A percentile compares a stretch with the other conserved stretches of the same genome.
phyloP scores from a whole-genome alignment of 257 asterid genomes.

The Eustoma russellianum region DNA sequence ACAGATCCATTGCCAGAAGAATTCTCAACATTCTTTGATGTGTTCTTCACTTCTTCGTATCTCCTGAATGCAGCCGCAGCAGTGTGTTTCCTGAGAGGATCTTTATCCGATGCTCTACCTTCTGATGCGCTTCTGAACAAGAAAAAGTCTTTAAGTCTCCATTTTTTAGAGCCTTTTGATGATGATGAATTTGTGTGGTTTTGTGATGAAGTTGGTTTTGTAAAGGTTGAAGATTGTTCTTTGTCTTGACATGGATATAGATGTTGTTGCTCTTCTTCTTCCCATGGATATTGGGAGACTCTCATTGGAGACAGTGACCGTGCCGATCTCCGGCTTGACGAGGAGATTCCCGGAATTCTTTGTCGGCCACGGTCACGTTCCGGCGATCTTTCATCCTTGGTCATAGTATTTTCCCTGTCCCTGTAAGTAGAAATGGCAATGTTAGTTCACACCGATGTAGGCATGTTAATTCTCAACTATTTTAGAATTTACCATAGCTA shows the following conservation, averaged over 20 bases:
- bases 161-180: slow-evolving; percentile 20
- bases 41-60: slow-evolving; percentile 11
- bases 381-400: neutral
- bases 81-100: slow-evolving; percentile 24
- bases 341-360: slow-evolving; percentile 11
- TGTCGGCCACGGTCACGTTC: slow-evolving; percentile 36
- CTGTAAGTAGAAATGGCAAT: no score
- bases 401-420: no score
- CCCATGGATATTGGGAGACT: slow-evolving; percentile 31
- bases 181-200: neutral
- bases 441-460: no score
- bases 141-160: slow-evolving; percentile 38
- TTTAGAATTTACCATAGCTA: no score
- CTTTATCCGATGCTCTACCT: slow-evolving; percentile 40
- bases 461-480: no score
- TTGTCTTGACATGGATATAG: neutral
- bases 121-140: slow-evolving; percentile 47
- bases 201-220: slow-evolving; percentile 10
- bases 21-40: slow-evolving; percentile 3
- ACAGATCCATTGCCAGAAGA: slow-evolving; percentile 19
- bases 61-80: slow-evolving; percentile 17
- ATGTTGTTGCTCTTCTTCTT: slow-evolving; percentile 12
- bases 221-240: neutral
- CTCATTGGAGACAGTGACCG: slow-evolving; percentile 64
- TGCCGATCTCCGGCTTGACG: slow-evolving; percentile 40